A percentile compares a stretch with the other conserved stretches of the same genome.
These are phyloP conservation scores for Aspergillus hiratsukae DNA, from an alignment of 2,329 filamentous ascomycete species.

Conservation along the genomic window DNA sequence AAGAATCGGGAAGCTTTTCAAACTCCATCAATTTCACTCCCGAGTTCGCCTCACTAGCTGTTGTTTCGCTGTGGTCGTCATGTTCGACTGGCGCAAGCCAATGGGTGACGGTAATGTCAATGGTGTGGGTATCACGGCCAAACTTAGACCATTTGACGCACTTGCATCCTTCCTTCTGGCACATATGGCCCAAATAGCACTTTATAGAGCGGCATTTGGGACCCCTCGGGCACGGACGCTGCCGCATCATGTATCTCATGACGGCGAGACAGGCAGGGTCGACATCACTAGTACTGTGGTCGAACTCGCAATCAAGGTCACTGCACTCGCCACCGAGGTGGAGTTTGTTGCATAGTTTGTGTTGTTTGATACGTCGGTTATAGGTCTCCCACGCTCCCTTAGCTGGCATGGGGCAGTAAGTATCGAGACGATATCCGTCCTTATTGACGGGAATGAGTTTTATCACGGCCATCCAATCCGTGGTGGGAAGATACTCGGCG, in stretches of 20 bases:
- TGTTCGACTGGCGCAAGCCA: conserved; percentile 22
- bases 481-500: conserved; percentile 14
- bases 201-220: conserved; percentile 39
- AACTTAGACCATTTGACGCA: conserved; percentile 29
- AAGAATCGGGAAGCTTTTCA: no score
- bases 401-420: conserved; percentile 34
- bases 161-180: conserved; percentile 31
- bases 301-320: conserved; percentile 38
- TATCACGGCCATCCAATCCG: conserved; percentile 12
- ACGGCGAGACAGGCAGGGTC: conserved; percentile 37
- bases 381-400: conserved; percentile 38
- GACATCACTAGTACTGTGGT: conserved; percentile 40
- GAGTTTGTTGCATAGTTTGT: conserved; percentile 49
- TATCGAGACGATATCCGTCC: conserved; percentile 45
- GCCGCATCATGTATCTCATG: conserved; percentile 43
- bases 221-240: conserved; percentile 39
- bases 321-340: conserved; percentile 43
- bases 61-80: no score
- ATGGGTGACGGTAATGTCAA: conserved; percentile 20
- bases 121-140: conserved; percentile 21
- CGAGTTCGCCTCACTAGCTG: neutral
- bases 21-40: conserved; percentile 1
- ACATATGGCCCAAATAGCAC: conserved; percentile 46
- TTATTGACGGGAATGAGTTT: conserved; percentile 45
- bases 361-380: conserved; percentile 31